Base-by-base conservation (phyloP, 1,284 basidiomycete genomes). In the Mrakiaceae sp. region DNA sequence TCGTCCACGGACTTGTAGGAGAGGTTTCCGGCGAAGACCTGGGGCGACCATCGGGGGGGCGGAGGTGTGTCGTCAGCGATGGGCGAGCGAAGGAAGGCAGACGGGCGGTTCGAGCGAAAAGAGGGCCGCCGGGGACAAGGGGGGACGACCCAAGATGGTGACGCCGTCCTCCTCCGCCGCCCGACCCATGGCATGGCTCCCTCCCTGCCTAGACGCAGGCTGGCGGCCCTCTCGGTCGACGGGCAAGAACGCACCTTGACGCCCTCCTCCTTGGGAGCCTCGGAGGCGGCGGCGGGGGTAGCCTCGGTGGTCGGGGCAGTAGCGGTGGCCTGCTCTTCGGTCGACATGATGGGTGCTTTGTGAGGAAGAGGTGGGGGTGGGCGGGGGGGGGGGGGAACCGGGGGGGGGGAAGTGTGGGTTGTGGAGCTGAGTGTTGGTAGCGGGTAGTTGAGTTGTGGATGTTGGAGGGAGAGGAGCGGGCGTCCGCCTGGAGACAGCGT, bases 11-110 rank as follows among this genome's bases (percentile, higher is more conserved):
- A 88, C 74, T 84, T 81, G 77, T 89, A 90, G 79, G 87, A 84
- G 81, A 90, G 87, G 79, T 90, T 90, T 72, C 88, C 88, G 73
- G 83, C 86, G 78, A 89, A 90, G 79, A 90, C 86, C 88, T 90
- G 10, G 3, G 10, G 51, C 2, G 5, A 16, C 50, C 8, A 14
- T n/a, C 3, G 44, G 14, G 7, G 16, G 44, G 9, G 51, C 16
- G 12, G 51, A 11, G 51, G 11, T 10, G 51, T 7, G 11, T 12
- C 9, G n/a, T 52, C 9, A 12, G 51, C 12, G 11, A 52, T 7
- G 51, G n/a, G 51, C 12, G n/a, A 52, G n/a, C 6, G 51, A 10
- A 7, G 6, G 9, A 16, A 56, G 40, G 54, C 8, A 43, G 52
- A 0, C 10, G 27, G 14, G 40, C 4, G 4, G 52, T 53, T 39